These are phyloP conservation scores for Linnemannia zychae DNA, from an alignment of 192 early-diverging fungal species.

Conservation along the genomic window DNA sequence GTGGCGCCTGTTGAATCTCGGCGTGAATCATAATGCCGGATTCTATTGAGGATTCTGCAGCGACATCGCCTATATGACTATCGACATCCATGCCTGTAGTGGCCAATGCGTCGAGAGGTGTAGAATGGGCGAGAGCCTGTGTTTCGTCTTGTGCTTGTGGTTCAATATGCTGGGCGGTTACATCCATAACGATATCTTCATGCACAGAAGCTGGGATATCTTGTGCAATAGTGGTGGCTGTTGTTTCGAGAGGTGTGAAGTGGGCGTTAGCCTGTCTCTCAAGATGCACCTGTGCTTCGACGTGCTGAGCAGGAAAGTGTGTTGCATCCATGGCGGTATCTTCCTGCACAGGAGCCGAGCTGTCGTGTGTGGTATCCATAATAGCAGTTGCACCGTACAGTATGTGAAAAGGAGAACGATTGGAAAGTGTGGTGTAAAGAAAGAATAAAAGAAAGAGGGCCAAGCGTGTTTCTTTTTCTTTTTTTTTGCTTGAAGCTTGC, in stretches of 20 bases:
- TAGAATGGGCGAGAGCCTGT: not conserved
- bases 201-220: not conserved
- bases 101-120: not conserved
- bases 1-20: not conserved
- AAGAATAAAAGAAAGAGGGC: not conserved
- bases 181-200: slow-evolving; percentile 34
- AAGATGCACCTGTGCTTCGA: too few relatives aligned
- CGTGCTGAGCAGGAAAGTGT: not conserved
- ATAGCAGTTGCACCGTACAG: not conserved
- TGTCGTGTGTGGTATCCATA: slow-evolving; percentile 16
- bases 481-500: not conserved
- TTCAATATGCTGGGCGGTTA: not conserved
- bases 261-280: not conserved
- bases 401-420: not conserved
- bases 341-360: not conserved
- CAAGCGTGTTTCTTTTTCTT: slow-evolving; percentile 4
- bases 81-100: slow-evolving; percentile 31
- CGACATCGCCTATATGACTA: slow-evolving; percentile 15
- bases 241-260: not conserved
- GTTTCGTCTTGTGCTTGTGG: too few relatives aligned
- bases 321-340: slow-evolving; percentile 28
- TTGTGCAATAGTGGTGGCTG: not conserved
- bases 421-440: not conserved
- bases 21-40: not conserved
- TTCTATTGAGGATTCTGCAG: not conserved